phyloP scores from a whole-genome alignment of 2,329 filamentous ascomycete species.

The Botrytis cinerea region DNA sequence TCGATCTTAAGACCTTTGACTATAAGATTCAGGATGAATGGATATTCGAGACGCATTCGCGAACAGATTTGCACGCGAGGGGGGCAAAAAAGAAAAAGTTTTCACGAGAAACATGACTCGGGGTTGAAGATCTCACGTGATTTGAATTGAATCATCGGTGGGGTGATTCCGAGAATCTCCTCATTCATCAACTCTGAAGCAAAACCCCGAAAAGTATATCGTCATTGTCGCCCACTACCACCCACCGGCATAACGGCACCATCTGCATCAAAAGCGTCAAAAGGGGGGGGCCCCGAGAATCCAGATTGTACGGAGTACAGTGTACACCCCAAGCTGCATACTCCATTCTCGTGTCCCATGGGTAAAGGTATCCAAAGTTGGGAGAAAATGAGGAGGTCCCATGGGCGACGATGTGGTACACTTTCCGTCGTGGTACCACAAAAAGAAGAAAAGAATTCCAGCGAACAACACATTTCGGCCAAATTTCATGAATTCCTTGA shows the following conservation, averaged over 20 bases:
- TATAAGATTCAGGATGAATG: no score
- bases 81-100: not conserved
- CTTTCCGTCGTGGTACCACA: not conserved
- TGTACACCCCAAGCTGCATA: constrained; percentile 2
- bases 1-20: not conserved
- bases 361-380: not conserved
- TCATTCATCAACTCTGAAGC: not conserved
- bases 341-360: constrained; percentile 18
- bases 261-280: not conserved
- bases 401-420: constrained; percentile 10
- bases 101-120: constrained; percentile 11
- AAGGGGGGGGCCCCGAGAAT: constrained; percentile 2
- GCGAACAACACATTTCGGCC: constrained; percentile 1
- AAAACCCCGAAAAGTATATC: not conserved
- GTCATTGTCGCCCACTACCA: not conserved
- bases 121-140: not conserved
- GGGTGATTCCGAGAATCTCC: not conserved
- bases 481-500: constrained; percentile 8
- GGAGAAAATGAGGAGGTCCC: constrained; percentile 22
- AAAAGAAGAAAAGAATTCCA: constrained; percentile 7
- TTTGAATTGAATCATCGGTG: not conserved
- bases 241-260: constrained; percentile 5
- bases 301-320: not conserved
- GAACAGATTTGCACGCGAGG: not conserved
- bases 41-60: not conserved